Evolutionary conservation across 139 green algal species (phyloP), one percentile per base, ranked within the genome.

Genomic region (Tetradesmus lagerheimii): DNA sequence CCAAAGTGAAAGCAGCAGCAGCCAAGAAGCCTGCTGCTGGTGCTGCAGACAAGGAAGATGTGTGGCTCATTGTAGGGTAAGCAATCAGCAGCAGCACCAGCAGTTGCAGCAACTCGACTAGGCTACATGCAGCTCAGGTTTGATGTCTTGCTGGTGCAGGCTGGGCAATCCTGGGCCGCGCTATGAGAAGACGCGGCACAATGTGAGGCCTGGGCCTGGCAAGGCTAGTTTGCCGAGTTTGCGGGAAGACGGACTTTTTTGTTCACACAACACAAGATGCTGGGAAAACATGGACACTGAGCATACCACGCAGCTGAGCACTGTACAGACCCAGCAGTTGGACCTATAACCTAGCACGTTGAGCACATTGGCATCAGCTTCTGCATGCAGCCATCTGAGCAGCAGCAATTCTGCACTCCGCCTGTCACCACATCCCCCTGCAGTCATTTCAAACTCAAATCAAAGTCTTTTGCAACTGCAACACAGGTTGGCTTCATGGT

Each of bases 151-250:
- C 57, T 71, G 57, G 20, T 71, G 57, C 57, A 71, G 57, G 18
- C 92, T 99, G 86, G 96, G 96, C 34, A 98, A 99, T 88, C 96
- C 95, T n/a, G 95, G 97, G 14, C 57, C 85, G 1, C 91, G 90
- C 25, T 99, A 98, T 75, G 93, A 92, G 4, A 88, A 94, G 83
- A 98, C 95, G 4, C 89, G 96, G 14, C 97, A 99, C 92, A 99
- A 99, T 90, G 97, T 98, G 74, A 87, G 83, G 8, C 11, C 45
- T 6, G 35, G 31, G 29, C 25, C 15, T 66, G 31, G 53, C 23
- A 89, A 18, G 12, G 8, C 82, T 20, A 34, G 5, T 6, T 20
- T 23, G 37, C 4, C 1, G 5, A 20, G 0, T 27, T 62, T 9
- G 29, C n/a, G n/a, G n/a, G n/a, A n/a, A n/a, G n/a, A n/a, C n/a